Conservation (phyloP, 169 alveolate species). For the Plasmodium gaboni region DNA sequence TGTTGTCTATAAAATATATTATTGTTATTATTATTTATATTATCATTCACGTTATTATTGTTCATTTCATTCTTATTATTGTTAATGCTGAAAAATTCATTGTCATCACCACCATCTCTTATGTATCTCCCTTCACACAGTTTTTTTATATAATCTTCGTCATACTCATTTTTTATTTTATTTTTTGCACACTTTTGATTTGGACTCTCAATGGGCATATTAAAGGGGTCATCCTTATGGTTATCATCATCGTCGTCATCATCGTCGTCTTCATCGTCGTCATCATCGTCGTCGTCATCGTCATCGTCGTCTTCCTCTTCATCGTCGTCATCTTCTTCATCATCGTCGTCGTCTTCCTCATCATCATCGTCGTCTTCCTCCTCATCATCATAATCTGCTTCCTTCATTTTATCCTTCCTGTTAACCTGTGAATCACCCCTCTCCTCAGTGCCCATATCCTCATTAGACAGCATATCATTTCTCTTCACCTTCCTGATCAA, state of each 20-base stretch:
- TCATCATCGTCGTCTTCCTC: background rate
- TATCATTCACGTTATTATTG: too few relatives aligned
- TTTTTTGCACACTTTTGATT: too few relatives aligned
- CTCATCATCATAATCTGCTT: background rate
- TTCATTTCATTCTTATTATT: background rate
- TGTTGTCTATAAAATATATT: too few relatives aligned
- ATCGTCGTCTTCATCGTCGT: background rate
- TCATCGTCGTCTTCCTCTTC: background rate
- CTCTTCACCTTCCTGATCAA: constrained; percentile 21
- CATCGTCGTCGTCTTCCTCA: background rate
- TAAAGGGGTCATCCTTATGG: too few relatives aligned
- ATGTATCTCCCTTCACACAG: background rate
- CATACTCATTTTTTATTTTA: background rate
- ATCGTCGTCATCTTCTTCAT: background rate
- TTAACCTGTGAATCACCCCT: background rate
- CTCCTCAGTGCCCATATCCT: background rate
- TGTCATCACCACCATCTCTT: background rate
- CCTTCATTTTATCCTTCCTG: background rate
- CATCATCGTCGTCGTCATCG: background rate
- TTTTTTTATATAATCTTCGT: background rate
- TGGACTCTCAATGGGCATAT: too few relatives aligned
- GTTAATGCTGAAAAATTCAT: background rate
- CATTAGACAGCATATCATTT: background rate
- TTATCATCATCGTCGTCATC: background rate
- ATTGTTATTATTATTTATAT: too few relatives aligned